phyloP scores from a whole-genome alignment of 2,329 filamentous ascomycete species.

The Trichoderma sp. region DNA sequence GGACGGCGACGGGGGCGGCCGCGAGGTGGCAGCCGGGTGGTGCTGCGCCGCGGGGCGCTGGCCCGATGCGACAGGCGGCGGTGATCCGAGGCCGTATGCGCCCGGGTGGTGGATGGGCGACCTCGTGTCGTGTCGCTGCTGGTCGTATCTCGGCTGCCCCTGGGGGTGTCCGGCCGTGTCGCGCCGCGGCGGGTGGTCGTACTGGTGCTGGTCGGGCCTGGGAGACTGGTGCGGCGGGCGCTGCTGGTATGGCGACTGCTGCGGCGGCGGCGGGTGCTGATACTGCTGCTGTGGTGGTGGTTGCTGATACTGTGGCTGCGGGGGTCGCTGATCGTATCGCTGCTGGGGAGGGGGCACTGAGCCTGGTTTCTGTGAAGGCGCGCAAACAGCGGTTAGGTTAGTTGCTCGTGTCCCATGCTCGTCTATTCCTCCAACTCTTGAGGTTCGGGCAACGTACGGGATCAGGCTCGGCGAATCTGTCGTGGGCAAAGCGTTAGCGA shows the following conservation, averaged over 20 bases:
- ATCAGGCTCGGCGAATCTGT: conserved; percentile 75
- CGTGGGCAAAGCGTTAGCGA: conserved; percentile 9
- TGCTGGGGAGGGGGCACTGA: conserved; percentile 35
- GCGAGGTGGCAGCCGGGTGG: conserved; percentile 59
- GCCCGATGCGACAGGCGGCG: conserved; percentile 50
- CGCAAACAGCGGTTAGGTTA: conserved; percentile 9
- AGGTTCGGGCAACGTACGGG: conserved; percentile 51
- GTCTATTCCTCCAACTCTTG: conserved; percentile 1
- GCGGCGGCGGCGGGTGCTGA: conserved; percentile 23
- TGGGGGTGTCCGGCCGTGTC: conserved; percentile 13
- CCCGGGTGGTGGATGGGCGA: conserved; percentile 46
- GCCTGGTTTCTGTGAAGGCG: conserved; percentile 42
- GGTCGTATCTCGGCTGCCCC: conserved; percentile 30
- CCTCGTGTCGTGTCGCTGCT: conserved; percentile 51
- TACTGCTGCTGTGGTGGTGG: neutral
- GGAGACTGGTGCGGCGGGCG: conserved; percentile 9
- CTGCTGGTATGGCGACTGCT: conserved; percentile 30
- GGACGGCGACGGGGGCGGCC: conserved; percentile 67
- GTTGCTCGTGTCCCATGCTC: neutral
- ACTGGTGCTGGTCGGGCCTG: conserved; percentile 13
- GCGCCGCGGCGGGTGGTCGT: conserved; percentile 23
- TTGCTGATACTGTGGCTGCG: conserved; percentile 27
- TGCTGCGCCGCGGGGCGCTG: conserved; percentile 49
- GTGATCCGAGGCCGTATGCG: conserved; percentile 53
- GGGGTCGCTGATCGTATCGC: conserved; percentile 28